Percentiles rank a stretch among this genome's conserved stretches.
These are phyloP conservation scores for Monilinia fructicola DNA, from an alignment of 2,329 filamentous ascomycete genomes.

Conservation along the genomic window DNA sequence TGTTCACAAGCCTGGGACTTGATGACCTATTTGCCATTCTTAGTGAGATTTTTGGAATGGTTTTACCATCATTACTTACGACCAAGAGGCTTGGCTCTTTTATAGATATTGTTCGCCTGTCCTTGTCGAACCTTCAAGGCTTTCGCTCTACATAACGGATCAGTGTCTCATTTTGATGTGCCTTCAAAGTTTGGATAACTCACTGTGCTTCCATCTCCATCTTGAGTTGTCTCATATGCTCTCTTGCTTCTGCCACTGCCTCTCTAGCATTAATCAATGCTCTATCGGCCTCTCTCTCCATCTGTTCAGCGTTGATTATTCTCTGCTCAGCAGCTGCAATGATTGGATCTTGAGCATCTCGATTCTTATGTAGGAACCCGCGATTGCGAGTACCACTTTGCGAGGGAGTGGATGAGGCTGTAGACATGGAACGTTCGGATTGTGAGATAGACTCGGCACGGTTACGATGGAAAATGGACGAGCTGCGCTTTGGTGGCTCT, in stretches of 20 bases:
- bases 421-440: conserved; percentile 18
- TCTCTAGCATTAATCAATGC: conserved; percentile 18
- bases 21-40: conserved; percentile 2
- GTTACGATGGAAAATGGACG: conserved; percentile 22
- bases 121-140: conserved; percentile 18
- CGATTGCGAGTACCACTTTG: background rate
- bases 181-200: background rate
- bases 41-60: background rate
- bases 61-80: conserved; percentile 15
- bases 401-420: conserved; percentile 7
- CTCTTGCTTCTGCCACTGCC: conserved; percentile 18
- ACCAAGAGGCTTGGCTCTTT: conserved; percentile 23
- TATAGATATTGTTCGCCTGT: conserved; percentile 17
- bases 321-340: conserved; percentile 21
- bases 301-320: conserved; percentile 17
- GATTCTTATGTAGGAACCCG: conserved; percentile 18
- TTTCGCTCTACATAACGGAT: conserved; percentile 13
- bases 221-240: conserved; percentile 16
- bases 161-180: background rate
- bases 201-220: conserved; percentile 19
- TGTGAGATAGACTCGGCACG: conserved; percentile 9
- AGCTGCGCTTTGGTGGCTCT: conserved; percentile 17
- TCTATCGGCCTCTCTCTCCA: conserved; percentile 20
- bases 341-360: conserved; percentile 8
- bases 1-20: conserved; percentile 1